Base-by-base conservation (phyloP, 257 asterid genomes). In the Fraxinus quadrangulata region DNA sequence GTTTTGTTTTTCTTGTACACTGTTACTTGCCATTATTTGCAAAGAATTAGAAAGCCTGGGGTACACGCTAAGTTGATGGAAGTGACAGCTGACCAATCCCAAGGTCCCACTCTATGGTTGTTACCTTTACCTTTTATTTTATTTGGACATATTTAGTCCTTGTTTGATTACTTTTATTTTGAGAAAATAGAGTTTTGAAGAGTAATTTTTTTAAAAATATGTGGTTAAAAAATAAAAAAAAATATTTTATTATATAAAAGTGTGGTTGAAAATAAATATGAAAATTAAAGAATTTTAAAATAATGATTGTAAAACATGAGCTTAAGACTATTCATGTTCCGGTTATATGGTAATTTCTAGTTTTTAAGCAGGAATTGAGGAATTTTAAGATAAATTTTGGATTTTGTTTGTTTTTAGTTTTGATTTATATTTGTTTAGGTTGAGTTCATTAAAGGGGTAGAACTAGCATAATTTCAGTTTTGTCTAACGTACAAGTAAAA, bases 11-110 rank as follows among this genome's bases (percentile, higher is more conserved):
- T 61, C 24, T 11, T 23, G 31, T 61, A 23, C 69, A 24, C 69
- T 2, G 6, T 63, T 63, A 14, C 68, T 63, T 63, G 34, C 69
- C 69, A 63, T 63, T 63, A 63, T 63, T 63, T 63, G 69, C 36
- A 63, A 21, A n/a, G 67, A 6, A 40, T 61, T 31, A 11, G 39
- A 70, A 74, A 24, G 71, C 73, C 45, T 33, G n/a, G 36, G 74
- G 68, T 47, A 70, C 70, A 75, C 80, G 61, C 76, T 79, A 80
- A 59, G 74, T 70, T 28, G 77, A 63, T 42, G 74, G 70, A 70
- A 80, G 42, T 61, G 80, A 70, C 83, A 75, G 34, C 59, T 66
- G 76, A 80, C 77, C 80, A 34, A 70, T 70, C 40, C 34, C 36
- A 42, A 59, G 72, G 83, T 75, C 77, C 79, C 83, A 75, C 80